Conservation (phyloP, 2,329 filamentous ascomycete genomes). For the Zymoseptoria crescenta region DNA sequence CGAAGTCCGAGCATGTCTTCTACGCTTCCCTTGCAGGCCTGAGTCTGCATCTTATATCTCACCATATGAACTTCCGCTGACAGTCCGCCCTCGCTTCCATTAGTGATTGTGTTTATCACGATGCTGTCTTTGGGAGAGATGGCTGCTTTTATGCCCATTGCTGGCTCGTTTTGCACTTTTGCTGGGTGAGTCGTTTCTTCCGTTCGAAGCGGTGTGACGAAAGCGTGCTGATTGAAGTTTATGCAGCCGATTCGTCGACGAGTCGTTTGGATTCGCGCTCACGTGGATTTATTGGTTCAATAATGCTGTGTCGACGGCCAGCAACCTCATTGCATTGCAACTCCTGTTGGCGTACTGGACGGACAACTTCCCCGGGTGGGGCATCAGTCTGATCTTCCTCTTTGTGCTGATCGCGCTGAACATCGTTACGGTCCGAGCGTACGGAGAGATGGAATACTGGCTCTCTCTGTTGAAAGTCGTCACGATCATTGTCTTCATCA, state of each 20-base stretch:
- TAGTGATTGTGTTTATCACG: slow-evolving; percentile 61
- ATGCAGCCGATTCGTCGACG: slow-evolving; percentile 58
- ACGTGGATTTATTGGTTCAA: slow-evolving; percentile 58
- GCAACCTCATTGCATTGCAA: slow-evolving; percentile 53
- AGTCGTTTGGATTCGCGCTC: slow-evolving; percentile 69
- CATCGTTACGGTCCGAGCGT: slow-evolving; percentile 46
- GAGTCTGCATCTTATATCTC: too few species aligned
- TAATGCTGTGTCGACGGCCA: slow-evolving; percentile 53
- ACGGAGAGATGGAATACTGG: slow-evolving; percentile 49
- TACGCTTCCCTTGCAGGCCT: too few species aligned
- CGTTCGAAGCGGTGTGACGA: slow-evolving; percentile 53
- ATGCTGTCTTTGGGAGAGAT: slow-evolving; percentile 78
- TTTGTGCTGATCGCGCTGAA: slow-evolving; percentile 47
- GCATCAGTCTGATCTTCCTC: slow-evolving; percentile 55
- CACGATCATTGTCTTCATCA: slow-evolving; percentile 52
- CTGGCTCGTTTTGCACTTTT: slow-evolving; percentile 61
- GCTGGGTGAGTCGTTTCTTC: slow-evolving; percentile 43
- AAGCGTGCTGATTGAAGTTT: not conserved
- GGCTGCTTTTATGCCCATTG: slow-evolving; percentile 71
- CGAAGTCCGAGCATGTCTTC: too few species aligned
- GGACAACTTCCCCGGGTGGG: slow-evolving; percentile 55
- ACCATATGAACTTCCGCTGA: too few species aligned
- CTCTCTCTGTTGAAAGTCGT: slow-evolving; percentile 49
- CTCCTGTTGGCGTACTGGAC: slow-evolving; percentile 56
- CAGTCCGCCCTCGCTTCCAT: too few species aligned